Conservation (phyloP, 345 rosid genomes). For the Brassica nigra region DNA sequence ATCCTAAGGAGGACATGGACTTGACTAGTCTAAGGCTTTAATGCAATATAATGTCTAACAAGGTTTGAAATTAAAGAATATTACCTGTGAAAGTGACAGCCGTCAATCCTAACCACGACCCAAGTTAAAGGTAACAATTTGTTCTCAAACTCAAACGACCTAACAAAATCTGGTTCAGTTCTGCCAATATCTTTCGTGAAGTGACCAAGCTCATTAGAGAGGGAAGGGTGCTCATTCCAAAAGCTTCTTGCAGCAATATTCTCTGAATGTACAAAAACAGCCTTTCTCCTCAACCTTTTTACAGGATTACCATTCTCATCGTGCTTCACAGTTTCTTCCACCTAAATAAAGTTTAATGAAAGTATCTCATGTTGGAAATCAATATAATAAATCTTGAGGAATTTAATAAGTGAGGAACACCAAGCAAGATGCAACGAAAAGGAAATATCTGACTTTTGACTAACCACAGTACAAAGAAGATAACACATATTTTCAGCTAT, state of each 20-base stretch:
- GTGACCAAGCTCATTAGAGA: conserved; percentile 58
- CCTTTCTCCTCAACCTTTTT: conserved; percentile 71
- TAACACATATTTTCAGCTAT: not conserved
- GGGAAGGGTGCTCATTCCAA: conserved; percentile 70
- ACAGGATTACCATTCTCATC: conserved; percentile 69
- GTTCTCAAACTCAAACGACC: conserved; percentile 69
- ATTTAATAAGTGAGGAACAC: not conserved
- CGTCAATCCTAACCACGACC: conserved; percentile 86
- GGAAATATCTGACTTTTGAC: conserved; percentile 9
- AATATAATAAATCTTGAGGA: not conserved
- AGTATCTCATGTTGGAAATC: not conserved
- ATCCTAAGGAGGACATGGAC: conserved; percentile 1
- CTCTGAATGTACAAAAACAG: conserved; percentile 53
- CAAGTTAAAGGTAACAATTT: conserved; percentile 80
- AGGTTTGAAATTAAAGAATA: not conserved
- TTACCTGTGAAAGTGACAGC: conserved; percentile 96
- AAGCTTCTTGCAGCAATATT: conserved; percentile 64
- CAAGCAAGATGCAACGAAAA: conserved; percentile 9
- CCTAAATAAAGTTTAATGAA: conserved; percentile 44
- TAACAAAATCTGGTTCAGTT: conserved; percentile 60
- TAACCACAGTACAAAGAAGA: not conserved
- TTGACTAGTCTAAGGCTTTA: conserved; percentile 6
- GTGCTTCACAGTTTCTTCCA: conserved; percentile 71
- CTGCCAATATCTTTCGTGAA: conserved; percentile 60
- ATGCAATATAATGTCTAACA: conserved; percentile 3